phyloP scores from a whole-genome alignment of 108 stramenopile genomes.

The Pseudonitzschia multistriata region DNA sequence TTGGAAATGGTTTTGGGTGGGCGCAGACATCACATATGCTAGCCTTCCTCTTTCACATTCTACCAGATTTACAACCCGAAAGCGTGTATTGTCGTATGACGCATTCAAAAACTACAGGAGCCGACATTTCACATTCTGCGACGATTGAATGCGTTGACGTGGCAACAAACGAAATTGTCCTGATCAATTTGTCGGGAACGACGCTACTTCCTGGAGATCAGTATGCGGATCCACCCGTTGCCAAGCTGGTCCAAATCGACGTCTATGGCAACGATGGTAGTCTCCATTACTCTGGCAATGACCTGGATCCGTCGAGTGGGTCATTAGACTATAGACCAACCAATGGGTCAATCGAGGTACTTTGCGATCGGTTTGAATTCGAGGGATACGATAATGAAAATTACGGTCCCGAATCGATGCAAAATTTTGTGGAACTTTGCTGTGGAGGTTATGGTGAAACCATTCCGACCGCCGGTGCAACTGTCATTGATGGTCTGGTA shows the following conservation, averaged over 20 bases:
- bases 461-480: constrained; percentile 42
- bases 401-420: constrained; percentile 54
- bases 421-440: constrained; percentile 57
- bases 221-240: constrained; percentile 60
- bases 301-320: constrained; percentile 55
- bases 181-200: constrained; percentile 59
- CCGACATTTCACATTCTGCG: constrained; percentile 64
- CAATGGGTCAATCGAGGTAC: constrained; percentile 35
- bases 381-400: constrained; percentile 58
- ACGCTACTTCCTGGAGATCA: constrained; percentile 62
- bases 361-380: constrained; percentile 50
- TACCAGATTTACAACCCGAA: constrained; percentile 35
- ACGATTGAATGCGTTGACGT: constrained; percentile 51
- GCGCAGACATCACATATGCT: constrained; percentile 66
- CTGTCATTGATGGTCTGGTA: constrained; percentile 45
- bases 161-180: constrained; percentile 28
- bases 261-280: constrained; percentile 60
- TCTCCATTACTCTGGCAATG: constrained; percentile 43
- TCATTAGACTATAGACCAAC: constrained; percentile 46
- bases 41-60: constrained; percentile 64
- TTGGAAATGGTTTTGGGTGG: constrained; percentile 79
- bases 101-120: constrained; percentile 48
- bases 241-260: constrained; percentile 51
- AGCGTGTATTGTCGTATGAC: constrained; percentile 57
- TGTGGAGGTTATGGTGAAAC: constrained; percentile 38